Evolutionary conservation across 2,329 filamentous ascomycete genomes (phyloP).

Genomic region (Apiospora pterosperma): DNA sequence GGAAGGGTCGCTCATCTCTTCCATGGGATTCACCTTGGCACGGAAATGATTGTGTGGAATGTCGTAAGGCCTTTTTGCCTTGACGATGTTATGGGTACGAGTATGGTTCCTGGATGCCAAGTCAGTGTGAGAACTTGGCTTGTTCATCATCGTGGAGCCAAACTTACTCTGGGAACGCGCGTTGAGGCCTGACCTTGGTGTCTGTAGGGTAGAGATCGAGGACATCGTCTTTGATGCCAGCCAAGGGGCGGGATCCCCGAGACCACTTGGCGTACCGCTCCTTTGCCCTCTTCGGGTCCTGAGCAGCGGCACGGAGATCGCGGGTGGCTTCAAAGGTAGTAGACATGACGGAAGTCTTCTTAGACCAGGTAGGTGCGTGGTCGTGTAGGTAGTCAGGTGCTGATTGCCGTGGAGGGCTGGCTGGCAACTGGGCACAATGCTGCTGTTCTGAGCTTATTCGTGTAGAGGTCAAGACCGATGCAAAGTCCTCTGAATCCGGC

Average conservation of each 20-base stretch:
- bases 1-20: conserved; percentile 33
- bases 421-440: no score
- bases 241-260: conserved; percentile 29
- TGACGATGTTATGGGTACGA: conserved; percentile 34
- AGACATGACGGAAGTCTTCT: conserved; percentile 18
- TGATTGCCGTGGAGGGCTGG: no score
- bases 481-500: no score
- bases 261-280: conserved; percentile 40
- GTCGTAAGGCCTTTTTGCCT: conserved; percentile 22
- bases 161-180: conserved; percentile 31
- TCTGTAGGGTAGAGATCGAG: conserved; percentile 3
- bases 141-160: neutral
- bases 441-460: no score
- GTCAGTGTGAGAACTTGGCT: conserved; percentile 6
- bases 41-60: conserved; percentile 26
- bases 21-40: conserved; percentile 28
- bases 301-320: conserved; percentile 40
- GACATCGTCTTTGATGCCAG: conserved; percentile 20
- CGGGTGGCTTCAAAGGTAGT: conserved; percentile 27
- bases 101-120: conserved; percentile 11
- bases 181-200: conserved; percentile 33
- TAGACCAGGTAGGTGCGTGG: neutral
- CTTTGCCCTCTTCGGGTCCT: conserved; percentile 42
- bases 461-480: no score
- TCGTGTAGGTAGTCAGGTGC: neutral